These are phyloP conservation scores for Gentiana straminea DNA, from an alignment of 257 asterid genomes.

Conservation along the genomic window DNA sequence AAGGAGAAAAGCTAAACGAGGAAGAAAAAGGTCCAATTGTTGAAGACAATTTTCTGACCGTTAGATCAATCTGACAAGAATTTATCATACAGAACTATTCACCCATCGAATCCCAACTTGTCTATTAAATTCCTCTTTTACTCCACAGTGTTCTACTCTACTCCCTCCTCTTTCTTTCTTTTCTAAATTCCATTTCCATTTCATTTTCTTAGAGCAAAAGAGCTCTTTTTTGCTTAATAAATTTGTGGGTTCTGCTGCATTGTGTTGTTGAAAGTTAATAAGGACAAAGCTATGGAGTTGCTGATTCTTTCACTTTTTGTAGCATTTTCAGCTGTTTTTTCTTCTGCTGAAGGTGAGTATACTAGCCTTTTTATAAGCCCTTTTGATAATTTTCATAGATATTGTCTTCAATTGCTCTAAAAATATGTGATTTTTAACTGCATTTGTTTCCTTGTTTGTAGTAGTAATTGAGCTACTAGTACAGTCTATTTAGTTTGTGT, in stretches of 20 bases:
- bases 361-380: not conserved
- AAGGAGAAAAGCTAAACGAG: not conserved
- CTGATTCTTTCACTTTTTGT: slow-evolving; percentile 39
- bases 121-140: slow-evolving; percentile 27
- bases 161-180: not conserved
- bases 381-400: not conserved
- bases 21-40: slow-evolving; percentile 9
- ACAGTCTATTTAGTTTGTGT: not conserved
- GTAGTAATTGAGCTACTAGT: not conserved
- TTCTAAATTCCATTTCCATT: slow-evolving; percentile 2
- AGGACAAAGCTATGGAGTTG: slow-evolving; percentile 21
- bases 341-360: slow-evolving; percentile 65
- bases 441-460: not conserved
- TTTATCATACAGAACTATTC: slow-evolving; percentile 18
- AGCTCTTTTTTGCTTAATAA: not conserved
- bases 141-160: slow-evolving; percentile 13
- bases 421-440: not conserved
- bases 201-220: not conserved
- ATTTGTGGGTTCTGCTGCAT: slow-evolving; percentile 2
- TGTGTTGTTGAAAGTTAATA: slow-evolving; percentile 3
- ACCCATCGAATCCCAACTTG: slow-evolving; percentile 5
- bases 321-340: slow-evolving; percentile 34
- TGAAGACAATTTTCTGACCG: slow-evolving; percentile 32
- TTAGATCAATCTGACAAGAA: slow-evolving; percentile 44
- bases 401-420: not conserved